These are phyloP conservation scores for Capronia epimyces DNA, from an alignment of 2,329 filamentous ascomycete species.

Conservation along the genomic window DNA sequence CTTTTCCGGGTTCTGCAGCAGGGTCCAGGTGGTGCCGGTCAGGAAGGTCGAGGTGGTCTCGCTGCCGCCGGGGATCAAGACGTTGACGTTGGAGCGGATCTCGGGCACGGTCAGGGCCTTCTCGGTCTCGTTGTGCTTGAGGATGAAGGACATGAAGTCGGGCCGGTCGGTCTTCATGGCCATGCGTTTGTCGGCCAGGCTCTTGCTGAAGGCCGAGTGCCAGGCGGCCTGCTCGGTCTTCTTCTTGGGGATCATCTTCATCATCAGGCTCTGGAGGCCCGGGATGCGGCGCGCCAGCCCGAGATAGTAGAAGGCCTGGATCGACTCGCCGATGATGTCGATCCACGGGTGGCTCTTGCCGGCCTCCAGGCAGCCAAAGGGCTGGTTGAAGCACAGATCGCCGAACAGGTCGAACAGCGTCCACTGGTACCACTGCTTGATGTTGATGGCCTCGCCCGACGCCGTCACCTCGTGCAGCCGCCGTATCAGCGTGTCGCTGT, in stretches of 20 bases:
- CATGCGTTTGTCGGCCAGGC: constrained; percentile 2
- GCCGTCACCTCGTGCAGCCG: not conserved
- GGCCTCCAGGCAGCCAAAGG: constrained; percentile 32
- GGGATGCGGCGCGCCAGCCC: not conserved
- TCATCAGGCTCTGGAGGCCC: not conserved
- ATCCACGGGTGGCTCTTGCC: constrained; percentile 34
- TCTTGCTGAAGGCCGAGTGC: constrained; percentile 22
- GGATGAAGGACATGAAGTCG: constrained; percentile 40
- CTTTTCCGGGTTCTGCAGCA: constrained; percentile 26
- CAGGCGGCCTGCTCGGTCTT: constrained; percentile 9
- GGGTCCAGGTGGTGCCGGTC: constrained; percentile 34
- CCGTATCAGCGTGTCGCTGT: constrained; percentile 5
- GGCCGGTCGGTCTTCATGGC: constrained; percentile 23
- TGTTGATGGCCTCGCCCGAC: constrained; percentile 13
- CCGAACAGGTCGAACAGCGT: constrained; percentile 34
- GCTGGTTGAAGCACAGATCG: constrained; percentile 33
- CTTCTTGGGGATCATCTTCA: constrained; percentile 13
- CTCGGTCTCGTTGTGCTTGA: constrained; percentile 32
- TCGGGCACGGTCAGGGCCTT: constrained; percentile 32
- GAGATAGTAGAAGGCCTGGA: constrained; percentile 20
- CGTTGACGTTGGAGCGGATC: constrained; percentile 31
- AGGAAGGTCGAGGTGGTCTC: constrained; percentile 42
- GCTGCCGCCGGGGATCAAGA: constrained; percentile 42
- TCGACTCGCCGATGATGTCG: constrained; percentile 27
- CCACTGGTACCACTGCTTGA: constrained; percentile 34